Evolutionary conservation across 495 filamentous ascomycete species (phyloP).

Genomic region (Annulohypoxylon moriforme): DNA sequence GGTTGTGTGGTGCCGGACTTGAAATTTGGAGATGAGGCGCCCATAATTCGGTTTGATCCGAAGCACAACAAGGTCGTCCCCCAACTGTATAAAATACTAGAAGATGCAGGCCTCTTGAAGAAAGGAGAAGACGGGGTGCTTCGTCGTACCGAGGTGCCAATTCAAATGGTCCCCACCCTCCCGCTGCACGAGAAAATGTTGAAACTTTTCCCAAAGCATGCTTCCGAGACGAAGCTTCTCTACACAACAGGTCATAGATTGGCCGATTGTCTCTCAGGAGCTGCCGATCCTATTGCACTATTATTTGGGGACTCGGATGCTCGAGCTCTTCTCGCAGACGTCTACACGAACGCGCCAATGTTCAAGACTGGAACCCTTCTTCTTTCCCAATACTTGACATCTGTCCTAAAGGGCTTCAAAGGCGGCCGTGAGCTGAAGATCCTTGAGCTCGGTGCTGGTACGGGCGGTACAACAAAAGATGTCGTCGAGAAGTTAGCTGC

Average conservation of each 20-base stretch:
- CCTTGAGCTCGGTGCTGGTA: constrained; percentile 5
- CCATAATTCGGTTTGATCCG: background rate
- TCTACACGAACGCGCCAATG: constrained; percentile 8
- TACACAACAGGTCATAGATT: background rate
- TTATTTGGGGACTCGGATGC: background rate
- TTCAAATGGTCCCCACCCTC: background rate
- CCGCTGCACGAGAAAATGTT: constrained; percentile 1
- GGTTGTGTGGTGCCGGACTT: background rate
- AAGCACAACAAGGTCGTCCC: constrained; percentile 3
- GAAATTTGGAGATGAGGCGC: background rate
- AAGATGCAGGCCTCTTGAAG: constrained; percentile 7
- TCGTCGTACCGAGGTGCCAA: background rate
- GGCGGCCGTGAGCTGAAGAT: background rate
- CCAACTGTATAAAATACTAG: constrained; percentile 3
- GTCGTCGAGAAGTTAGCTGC: background rate
- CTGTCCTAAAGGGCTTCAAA: background rate
- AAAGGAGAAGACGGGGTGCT: background rate
- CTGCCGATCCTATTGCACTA: background rate
- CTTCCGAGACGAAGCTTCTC: constrained; percentile 7
- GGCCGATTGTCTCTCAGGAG: background rate
- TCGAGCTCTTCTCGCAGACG: background rate
- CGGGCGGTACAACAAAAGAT: constrained; percentile 1
- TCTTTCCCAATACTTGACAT: background rate
- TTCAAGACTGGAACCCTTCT: background rate
- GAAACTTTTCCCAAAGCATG: background rate